Evolutionary conservation across 768 basidiomycete species (phyloP).

Genomic region (Calocera viscosa): DNA sequence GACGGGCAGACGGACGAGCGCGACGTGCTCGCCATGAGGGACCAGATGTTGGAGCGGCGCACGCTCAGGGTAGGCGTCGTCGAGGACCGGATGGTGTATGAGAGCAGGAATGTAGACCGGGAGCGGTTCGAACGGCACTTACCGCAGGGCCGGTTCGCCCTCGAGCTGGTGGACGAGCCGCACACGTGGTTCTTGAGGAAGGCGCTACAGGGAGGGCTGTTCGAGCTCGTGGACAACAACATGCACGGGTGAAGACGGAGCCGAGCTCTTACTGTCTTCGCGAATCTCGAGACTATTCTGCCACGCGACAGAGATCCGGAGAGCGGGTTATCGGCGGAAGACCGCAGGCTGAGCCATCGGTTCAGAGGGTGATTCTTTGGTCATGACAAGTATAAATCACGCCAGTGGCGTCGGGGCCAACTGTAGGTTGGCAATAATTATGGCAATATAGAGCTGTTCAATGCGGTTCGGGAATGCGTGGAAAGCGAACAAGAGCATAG

Average conservation of each 20-base stretch:
- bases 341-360: no score
- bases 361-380: no score
- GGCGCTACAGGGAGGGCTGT: constrained; percentile 3
- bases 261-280: no score
- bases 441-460: no score
- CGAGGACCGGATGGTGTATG: constrained; percentile 1
- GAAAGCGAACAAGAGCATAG: no score
- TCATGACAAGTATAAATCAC: no score
- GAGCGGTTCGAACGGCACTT: background rate
- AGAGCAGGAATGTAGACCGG: background rate
- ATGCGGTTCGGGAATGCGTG: no score
- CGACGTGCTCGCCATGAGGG: constrained; percentile 1
- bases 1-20: constrained; percentile 7
- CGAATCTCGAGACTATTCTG: no score
- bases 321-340: no score
- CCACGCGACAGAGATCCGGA: no score
- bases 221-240: background rate
- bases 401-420: no score
- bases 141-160: background rate
- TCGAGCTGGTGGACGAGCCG: background rate
- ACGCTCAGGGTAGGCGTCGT: background rate
- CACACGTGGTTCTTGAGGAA: background rate
- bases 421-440: no score
- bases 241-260: background rate
- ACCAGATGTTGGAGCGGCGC: background rate